Percentiles rank a stretch among this genome's conserved stretches.
Conservation (phyloP, 1,284 basidiomycete genomes). For the Erythrobasidium hasegawianum region DNA sequence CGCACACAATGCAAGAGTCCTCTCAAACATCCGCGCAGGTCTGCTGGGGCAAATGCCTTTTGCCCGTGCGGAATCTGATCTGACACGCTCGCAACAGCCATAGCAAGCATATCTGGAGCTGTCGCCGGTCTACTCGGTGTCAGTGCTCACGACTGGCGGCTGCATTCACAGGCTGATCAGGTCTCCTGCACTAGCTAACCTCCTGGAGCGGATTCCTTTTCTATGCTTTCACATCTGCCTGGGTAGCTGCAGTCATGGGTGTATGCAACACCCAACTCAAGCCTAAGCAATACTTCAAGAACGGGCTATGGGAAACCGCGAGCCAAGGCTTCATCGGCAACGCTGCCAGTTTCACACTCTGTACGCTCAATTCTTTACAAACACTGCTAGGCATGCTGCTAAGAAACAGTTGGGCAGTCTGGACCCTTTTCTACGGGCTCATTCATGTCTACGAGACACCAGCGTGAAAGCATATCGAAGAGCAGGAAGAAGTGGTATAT, state of each 20-base stretch:
- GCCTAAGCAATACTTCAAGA: slow-evolving; percentile 17
- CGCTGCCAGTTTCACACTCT: slow-evolving; percentile 14
- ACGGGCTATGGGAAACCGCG: slow-evolving; percentile 19
- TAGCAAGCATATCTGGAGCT: slow-evolving; percentile 24
- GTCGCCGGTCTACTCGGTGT: slow-evolving; percentile 20
- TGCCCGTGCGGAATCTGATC: background rate
- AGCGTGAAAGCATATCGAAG: background rate
- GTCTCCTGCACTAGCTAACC: background rate
- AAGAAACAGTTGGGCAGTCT: slow-evolving; percentile 9
- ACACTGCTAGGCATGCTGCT: background rate
- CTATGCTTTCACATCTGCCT: slow-evolving; percentile 18
- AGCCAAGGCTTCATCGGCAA: slow-evolving; percentile 24
- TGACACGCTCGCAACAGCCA: background rate
- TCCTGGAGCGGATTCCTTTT: slow-evolving; percentile 30
- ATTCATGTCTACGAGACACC: slow-evolving; percentile 33
- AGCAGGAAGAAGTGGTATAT: background rate
- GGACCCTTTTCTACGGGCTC: slow-evolving; percentile 30
- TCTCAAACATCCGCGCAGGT: slow-evolving; percentile 31
- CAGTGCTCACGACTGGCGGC: background rate
- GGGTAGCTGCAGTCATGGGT: slow-evolving; percentile 9
- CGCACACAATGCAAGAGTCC: slow-evolving; percentile 25
- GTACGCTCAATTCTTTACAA: background rate
- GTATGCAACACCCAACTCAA: slow-evolving; percentile 17
- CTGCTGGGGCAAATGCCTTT: background rate
- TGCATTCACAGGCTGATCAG: background rate